Conservation (phyloP, 108 stramenopile species). For the Epipyxis sp. region DNA sequence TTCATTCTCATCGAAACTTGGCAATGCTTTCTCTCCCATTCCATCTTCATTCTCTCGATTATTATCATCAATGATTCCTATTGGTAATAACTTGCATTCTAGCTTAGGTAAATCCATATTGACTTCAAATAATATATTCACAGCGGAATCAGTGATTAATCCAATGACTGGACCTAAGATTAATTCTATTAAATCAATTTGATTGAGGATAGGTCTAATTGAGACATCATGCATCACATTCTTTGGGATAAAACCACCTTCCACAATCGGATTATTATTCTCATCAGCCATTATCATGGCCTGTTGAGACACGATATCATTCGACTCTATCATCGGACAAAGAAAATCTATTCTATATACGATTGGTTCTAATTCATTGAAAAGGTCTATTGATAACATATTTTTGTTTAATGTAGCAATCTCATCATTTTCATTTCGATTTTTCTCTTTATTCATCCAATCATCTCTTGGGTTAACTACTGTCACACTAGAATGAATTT, state of each 20-base stretch:
- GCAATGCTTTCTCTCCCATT: too few relatives aligned
- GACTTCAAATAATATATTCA: slow-evolving; percentile 7
- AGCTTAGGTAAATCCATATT: background rate
- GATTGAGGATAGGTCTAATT: background rate
- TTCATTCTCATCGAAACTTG: too few relatives aligned
- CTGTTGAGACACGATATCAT: background rate
- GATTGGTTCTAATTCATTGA: background rate
- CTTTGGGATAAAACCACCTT: too few relatives aligned
- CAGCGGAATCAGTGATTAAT: background rate
- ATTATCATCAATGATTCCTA: background rate
- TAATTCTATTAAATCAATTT: background rate
- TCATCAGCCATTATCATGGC: background rate
- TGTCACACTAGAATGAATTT: too few relatives aligned
- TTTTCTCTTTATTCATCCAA: too few relatives aligned
- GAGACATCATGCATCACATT: background rate
- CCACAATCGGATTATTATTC: background rate
- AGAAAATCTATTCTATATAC: background rate
- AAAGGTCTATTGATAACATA: background rate
- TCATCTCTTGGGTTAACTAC: too few relatives aligned
- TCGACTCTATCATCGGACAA: background rate
- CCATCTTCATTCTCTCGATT: background rate
- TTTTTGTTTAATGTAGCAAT: too few relatives aligned
- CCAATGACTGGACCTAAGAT: slow-evolving; percentile 23
- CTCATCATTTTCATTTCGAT: too few relatives aligned
- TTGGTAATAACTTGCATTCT: background rate